Percentiles rank a stretch among this genome's conserved stretches.
Evolutionary conservation across 768 basidiomycete genomes (phyloP).

Genomic region (Asterophora lycoperdoides): DNA sequence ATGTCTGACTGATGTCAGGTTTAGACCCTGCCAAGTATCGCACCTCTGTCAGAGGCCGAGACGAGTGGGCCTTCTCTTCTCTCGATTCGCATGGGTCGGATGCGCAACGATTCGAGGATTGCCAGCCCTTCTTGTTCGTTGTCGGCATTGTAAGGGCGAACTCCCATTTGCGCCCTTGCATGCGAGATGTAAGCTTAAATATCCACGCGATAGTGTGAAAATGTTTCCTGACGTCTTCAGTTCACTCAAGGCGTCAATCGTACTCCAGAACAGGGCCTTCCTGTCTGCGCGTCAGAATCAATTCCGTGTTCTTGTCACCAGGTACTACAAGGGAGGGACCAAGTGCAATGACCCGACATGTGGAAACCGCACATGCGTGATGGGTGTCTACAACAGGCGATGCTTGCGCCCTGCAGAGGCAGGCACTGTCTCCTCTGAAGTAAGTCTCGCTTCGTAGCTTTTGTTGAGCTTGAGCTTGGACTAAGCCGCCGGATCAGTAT

Average conservation of each 20-base stretch:
- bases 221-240: constrained; percentile 3
- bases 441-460: constrained; percentile 30
- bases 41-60: constrained; percentile 35
- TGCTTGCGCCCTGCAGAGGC: constrained; percentile 66
- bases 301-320: constrained; percentile 70
- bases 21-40: constrained; percentile 58
- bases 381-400: constrained; percentile 85
- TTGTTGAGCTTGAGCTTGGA: not conserved
- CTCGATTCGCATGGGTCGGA: constrained; percentile 91
- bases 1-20: constrained; percentile 31
- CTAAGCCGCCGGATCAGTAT: constrained; percentile 4
- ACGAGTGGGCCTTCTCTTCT: constrained; percentile 68
- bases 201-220: too few relatives aligned
- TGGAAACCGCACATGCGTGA: constrained; percentile 80
- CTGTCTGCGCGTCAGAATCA: constrained; percentile 61
- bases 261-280: constrained; percentile 60
- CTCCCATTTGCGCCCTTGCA: constrained; percentile 55
- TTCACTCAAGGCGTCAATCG: constrained; percentile 54
- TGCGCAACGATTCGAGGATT: constrained; percentile 78
- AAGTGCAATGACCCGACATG: constrained; percentile 87
- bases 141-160: constrained; percentile 65
- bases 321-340: constrained; percentile 88
- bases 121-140: constrained; percentile 70
- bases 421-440: constrained; percentile 73
- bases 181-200: constrained; percentile 42